A percentile compares a stretch with the other conserved stretches of the same genome.
Conservation (phyloP, 148 eudicot genomes). For the Rhododendron ovatum region DNA sequence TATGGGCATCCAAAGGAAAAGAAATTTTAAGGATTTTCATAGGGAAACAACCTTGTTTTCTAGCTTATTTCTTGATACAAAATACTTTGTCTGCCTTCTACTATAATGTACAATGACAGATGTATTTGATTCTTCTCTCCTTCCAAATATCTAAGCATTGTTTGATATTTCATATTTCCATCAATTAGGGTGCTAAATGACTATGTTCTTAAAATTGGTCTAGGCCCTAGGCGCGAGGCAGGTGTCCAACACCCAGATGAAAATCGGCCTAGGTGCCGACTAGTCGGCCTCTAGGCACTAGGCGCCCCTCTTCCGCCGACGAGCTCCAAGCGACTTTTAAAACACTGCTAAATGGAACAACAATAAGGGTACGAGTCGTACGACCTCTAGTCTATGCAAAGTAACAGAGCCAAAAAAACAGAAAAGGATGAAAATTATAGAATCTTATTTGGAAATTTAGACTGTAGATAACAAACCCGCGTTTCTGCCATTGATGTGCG, state of each 20-base stretch:
- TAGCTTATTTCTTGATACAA: not conserved
- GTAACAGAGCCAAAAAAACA: not conserved
- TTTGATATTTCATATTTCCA: not conserved
- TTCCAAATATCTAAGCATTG: not conserved
- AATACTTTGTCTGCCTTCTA: not conserved
- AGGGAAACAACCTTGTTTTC: not conserved
- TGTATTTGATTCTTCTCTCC: not conserved
- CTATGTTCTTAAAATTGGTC: too few relatives aligned
- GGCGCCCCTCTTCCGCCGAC: too few relatives aligned
- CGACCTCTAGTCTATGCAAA: not conserved
- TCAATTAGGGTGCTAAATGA: not conserved
- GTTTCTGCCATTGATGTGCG: constrained; percentile 80
- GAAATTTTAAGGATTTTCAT: not conserved
- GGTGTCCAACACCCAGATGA: too few relatives aligned
- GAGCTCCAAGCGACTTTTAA: too few relatives aligned
- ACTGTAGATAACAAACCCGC: constrained; percentile 51
- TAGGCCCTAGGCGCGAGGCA: too few relatives aligned
- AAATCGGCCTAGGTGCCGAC: too few relatives aligned
- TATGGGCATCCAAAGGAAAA: not conserved
- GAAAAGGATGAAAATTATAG: not conserved
- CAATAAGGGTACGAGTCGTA: not conserved
- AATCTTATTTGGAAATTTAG: not conserved
- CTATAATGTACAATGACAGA: not conserved
- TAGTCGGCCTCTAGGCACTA: too few relatives aligned
- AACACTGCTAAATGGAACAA: not conserved